A percentile compares a stretch with the other conserved stretches of the same genome.
Conservation (phyloP, 441 rosid genomes). For the Erodium texanum region DNA sequence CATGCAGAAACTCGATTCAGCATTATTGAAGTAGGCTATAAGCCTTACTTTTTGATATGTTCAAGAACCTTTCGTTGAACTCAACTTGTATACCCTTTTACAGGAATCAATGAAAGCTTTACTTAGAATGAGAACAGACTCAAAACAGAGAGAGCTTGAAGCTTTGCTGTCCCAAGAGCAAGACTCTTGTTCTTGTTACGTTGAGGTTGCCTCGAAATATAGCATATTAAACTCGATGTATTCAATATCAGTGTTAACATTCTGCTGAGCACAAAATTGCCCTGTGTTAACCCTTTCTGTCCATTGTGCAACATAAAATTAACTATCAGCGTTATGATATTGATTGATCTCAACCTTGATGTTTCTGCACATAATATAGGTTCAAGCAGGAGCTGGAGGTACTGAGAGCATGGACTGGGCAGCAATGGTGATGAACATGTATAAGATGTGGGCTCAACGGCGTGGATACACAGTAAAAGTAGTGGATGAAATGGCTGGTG, state of each 20-base stretch:
- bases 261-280: neutral
- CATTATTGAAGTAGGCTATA: neutral
- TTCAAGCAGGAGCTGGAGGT: conserved; percentile 98
- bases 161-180: conserved; percentile 80
- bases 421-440: conserved; percentile 90
- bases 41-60: neutral
- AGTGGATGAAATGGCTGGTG: conserved; percentile 88
- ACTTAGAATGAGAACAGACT: conserved; percentile 64
- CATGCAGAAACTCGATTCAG: neutral
- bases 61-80: neutral
- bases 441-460: conserved; percentile 73
- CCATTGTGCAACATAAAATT: neutral
- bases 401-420: conserved; percentile 99
- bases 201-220: conserved; percentile 45
- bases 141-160: conserved; percentile 83
- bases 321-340: conserved; percentile 1
- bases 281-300: neutral
- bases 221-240: neutral
- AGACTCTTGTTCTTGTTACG: conserved; percentile 69
- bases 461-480: conserved; percentile 54
- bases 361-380: conserved; percentile 34
- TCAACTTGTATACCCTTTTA: neutral
- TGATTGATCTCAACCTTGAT: conserved; percentile 14
- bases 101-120: conserved; percentile 73
- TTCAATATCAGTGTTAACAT: neutral